A percentile compares a stretch with the other conserved stretches of the same genome.
phyloP scores from a whole-genome alignment of 2,329 filamentous ascomycete species.

The Aureobasidium sp. region DNA sequence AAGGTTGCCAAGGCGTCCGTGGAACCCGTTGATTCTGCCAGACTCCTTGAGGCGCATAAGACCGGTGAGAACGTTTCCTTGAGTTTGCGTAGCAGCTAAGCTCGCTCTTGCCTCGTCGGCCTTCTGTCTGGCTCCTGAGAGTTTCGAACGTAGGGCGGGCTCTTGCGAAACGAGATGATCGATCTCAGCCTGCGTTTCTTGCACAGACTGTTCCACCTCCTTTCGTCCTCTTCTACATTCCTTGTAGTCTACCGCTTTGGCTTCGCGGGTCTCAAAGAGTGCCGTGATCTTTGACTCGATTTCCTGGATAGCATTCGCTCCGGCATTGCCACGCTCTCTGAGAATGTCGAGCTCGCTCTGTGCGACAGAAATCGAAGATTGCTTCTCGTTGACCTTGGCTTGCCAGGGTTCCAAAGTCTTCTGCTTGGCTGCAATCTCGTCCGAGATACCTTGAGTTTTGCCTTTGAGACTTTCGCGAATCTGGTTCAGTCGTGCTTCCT shows the following conservation, averaged over 20 bases:
- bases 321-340: conserved; percentile 80
- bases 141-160: conserved; percentile 71
- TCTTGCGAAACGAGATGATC: conserved; percentile 68
- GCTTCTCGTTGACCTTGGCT: conserved; percentile 93
- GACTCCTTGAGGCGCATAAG: conserved; percentile 94
- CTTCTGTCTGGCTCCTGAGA: conserved; percentile 87
- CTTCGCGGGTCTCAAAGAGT: conserved; percentile 63
- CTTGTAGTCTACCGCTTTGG: conserved; percentile 69
- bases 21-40: conserved; percentile 93
- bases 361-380: conserved; percentile 86
- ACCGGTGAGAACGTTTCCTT: conserved; percentile 75
- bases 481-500: conserved; percentile 73
- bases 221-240: conserved; percentile 66
- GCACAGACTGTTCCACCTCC: conserved; percentile 65
- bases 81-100: conserved; percentile 81
- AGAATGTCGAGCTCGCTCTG: conserved; percentile 92
- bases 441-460: conserved; percentile 90
- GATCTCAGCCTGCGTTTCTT: conserved; percentile 65
- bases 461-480: conserved; percentile 86
- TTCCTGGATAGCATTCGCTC: conserved; percentile 76
- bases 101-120: conserved; percentile 92
- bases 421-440: conserved; percentile 86
- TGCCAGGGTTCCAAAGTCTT: conserved; percentile 95
- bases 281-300: conserved; percentile 68
- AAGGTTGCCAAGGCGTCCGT: conserved; percentile 88